Percentiles rank a stretch among this genome's conserved stretches.
phyloP scores from a whole-genome alignment of 306 rosid genomes.

The Geum urbanum region DNA sequence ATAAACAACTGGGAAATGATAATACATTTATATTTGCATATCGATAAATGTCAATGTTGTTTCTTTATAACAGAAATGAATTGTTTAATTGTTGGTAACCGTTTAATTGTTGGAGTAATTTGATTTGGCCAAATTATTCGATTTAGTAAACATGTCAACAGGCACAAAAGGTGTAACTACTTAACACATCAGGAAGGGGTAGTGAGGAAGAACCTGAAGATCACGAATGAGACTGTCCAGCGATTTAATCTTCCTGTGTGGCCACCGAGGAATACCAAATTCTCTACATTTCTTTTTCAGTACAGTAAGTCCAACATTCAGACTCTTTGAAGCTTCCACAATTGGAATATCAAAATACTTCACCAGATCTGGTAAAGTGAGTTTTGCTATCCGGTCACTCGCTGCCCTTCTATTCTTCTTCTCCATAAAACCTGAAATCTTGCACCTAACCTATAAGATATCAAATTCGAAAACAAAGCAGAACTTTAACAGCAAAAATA shows the following conservation, averaged over 20 bases:
- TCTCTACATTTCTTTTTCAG: constrained; percentile 91
- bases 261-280: constrained; percentile 91
- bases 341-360: constrained; percentile 82
- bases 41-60: too few relatives aligned
- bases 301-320: constrained; percentile 79
- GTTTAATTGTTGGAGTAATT: not conserved
- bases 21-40: not conserved
- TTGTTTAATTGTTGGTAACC: not conserved
- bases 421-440: constrained; percentile 41
- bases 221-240: constrained; percentile 78
- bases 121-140: not conserved
- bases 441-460: constrained; percentile 37
- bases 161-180: not conserved
- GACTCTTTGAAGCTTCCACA: constrained; percentile 68
- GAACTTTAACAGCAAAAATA: constrained; percentile 15
- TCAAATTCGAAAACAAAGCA: constrained; percentile 21
- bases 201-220: constrained; percentile 64
- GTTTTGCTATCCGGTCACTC: constrained; percentile 53
- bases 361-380: constrained; percentile 68
- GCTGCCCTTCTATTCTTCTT: constrained; percentile 73
- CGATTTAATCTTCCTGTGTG: constrained; percentile 90
- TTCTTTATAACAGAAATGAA: too few relatives aligned
- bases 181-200: constrained; percentile 13
- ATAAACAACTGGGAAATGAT: constrained; percentile 17
- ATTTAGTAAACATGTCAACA: not conserved